A percentile compares a stretch with the other conserved stretches of the same genome.
Evolutionary conservation across 257 asterid genomes (phyloP).

Genomic region (Solanum ossicruentum): DNA sequence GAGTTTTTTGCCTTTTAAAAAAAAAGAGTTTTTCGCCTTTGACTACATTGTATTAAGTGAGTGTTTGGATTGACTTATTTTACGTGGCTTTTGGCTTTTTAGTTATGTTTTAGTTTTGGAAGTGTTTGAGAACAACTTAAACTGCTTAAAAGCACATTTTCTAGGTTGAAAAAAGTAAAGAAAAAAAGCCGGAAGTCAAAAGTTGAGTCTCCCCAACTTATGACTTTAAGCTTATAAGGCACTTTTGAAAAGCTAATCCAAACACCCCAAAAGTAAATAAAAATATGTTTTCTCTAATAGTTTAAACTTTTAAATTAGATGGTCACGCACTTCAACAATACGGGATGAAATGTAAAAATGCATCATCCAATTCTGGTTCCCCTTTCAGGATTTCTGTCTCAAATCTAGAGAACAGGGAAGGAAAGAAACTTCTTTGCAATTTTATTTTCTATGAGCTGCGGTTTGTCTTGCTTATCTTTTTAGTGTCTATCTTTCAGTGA

Average conservation of each 20-base stretch:
- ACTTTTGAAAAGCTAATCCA: too few species aligned
- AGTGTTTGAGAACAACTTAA: too few species aligned
- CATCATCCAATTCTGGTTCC: not conserved
- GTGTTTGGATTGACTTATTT: too few species aligned
- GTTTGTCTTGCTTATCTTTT: not conserved
- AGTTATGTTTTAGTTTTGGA: too few species aligned
- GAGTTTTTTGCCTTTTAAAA: not conserved
- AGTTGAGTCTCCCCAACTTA: too few species aligned
- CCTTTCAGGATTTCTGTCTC: not conserved
- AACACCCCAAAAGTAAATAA: not conserved
- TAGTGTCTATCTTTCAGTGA: constrained; percentile 49
- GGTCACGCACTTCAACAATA: not conserved
- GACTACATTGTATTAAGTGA: not conserved
- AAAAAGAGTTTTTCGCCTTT: not conserved
- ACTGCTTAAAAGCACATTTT: too few species aligned
- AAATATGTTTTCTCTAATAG: not conserved
- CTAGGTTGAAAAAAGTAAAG: too few species aligned
- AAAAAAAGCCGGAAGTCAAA: too few species aligned
- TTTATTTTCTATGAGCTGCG: not conserved
- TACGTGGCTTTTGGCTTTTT: too few species aligned
- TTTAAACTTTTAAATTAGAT: not conserved
- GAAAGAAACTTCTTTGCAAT: not conserved
- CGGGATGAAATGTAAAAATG: not conserved
- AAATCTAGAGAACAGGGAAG: not conserved
- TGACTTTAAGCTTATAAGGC: too few species aligned